These are phyloP conservation scores for Didymella pomorum DNA, from an alignment of 2,329 filamentous ascomycete species.

Conservation along the genomic window DNA sequence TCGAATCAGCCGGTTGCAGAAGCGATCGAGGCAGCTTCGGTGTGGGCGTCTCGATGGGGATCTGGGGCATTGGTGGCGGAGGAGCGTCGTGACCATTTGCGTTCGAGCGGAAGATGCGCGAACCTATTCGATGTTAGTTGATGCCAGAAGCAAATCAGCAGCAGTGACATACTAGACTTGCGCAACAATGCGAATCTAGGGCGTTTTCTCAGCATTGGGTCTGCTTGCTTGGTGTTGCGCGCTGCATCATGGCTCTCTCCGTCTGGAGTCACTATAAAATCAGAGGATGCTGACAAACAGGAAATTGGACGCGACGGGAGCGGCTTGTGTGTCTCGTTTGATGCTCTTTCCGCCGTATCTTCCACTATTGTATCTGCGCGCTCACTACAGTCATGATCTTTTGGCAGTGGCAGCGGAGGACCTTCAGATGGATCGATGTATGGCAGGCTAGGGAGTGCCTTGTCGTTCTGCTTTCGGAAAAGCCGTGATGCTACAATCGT, in stretches of 20 bases:
- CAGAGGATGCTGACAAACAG: not conserved
- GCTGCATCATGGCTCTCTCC: not conserved
- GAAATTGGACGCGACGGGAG: not conserved
- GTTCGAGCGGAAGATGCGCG: constrained; percentile 24
- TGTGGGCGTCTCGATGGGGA: constrained; percentile 15
- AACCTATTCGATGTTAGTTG: constrained; percentile 21
- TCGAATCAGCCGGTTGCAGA: constrained; percentile 3
- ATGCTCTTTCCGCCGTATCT: not conserved
- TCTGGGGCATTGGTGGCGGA: constrained; percentile 28
- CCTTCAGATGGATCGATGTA: not conserved
- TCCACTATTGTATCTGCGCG: not conserved
- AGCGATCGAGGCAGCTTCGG: constrained; percentile 10
- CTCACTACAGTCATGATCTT: not conserved
- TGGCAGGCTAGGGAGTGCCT: not conserved
- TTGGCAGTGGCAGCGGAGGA: not conserved
- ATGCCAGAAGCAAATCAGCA: not conserved
- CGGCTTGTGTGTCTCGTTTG: not conserved
- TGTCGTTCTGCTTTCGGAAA: constrained; percentile 4
- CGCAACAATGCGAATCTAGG: constrained; percentile 26
- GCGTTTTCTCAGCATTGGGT: constrained; percentile 16
- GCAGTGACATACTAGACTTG: constrained; percentile 22
- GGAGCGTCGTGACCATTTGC: constrained; percentile 6
- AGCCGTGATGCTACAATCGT: constrained; percentile 20
- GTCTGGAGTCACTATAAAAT: not conserved
- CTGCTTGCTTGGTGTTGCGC: constrained; percentile 2